These are phyloP conservation scores for Litsea cubeba DNA, from an alignment of 164 flowering plant genomes.

Conservation along the genomic window DNA sequence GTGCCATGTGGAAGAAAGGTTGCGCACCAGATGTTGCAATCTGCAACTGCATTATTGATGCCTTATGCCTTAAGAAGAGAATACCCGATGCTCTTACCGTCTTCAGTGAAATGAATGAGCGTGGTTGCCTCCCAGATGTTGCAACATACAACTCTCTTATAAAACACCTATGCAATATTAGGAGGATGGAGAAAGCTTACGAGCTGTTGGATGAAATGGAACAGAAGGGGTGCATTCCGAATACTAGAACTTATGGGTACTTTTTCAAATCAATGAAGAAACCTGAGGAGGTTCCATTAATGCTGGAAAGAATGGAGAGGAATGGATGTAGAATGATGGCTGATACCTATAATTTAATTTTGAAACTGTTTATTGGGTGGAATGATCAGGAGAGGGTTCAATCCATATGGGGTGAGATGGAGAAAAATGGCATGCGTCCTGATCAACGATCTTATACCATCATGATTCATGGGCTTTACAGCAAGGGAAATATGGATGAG, in stretches of 20 bases:
- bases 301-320: no score
- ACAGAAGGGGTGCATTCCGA: no score
- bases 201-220: no score
- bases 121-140: constrained; percentile 51
- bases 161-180: constrained; percentile 73
- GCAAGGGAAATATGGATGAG: constrained; percentile 44
- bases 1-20: constrained; percentile 69
- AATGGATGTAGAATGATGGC: no score
- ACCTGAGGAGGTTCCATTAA: no score
- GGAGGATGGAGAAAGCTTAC: no score
- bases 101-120: constrained; percentile 60
- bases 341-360: no score
- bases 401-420: constrained; percentile 74
- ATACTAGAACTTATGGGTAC: no score
- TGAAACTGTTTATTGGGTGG: no score
- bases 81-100: constrained; percentile 73
- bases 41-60: constrained; percentile 81
- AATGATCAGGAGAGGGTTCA: constrained; percentile 11
- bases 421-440: constrained; percentile 68
- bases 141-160: constrained; percentile 81
- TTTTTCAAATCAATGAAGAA: no score
- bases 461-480: constrained; percentile 66
- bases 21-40: constrained; percentile 66
- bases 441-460: constrained; percentile 77
- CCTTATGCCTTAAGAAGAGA: constrained; percentile 88